Conservation (phyloP, 352 stramenopile genomes). For the Blastocystis sp. region DNA sequence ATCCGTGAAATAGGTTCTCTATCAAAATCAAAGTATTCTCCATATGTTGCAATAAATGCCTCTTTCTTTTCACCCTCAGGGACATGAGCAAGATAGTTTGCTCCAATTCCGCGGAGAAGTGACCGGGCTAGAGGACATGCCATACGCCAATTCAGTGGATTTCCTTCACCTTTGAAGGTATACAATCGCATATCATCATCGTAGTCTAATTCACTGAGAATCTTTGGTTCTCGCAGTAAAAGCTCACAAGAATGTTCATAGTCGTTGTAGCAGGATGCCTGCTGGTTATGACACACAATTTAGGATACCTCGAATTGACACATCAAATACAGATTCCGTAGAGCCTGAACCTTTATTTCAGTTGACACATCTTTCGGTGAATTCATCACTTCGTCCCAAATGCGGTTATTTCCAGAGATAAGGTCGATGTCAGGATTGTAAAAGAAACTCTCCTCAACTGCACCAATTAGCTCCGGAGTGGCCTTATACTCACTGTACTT, state of each 20-base stretch:
- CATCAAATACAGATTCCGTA: slow-evolving; percentile 12
- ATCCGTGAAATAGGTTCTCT: neutral
- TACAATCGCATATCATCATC: slow-evolving; percentile 12
- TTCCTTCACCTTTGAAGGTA: neutral
- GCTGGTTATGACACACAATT: neutral
- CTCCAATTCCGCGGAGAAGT: neutral
- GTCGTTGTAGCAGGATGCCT: slow-evolving; percentile 53
- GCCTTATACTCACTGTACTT: slow-evolving; percentile 2
- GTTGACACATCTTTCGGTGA: neutral
- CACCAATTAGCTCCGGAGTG: neutral
- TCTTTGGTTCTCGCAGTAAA: neutral
- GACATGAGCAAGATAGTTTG: neutral
- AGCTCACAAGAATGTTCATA: slow-evolving; percentile 15
- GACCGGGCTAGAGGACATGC: neutral
- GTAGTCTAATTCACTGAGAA: neutral
- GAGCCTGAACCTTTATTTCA: neutral
- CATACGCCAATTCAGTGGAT: slow-evolving; percentile 34
- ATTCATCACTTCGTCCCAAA: neutral
- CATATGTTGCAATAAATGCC: neutral
- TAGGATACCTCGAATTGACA: slow-evolving; percentile 25
- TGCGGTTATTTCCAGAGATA: neutral
- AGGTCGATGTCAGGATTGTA: neutral
- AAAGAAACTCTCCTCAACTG: neutral
- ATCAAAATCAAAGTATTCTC: slow-evolving; percentile 37
- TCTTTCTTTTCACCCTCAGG: neutral